Percentiles rank a stretch among this genome's conserved stretches.
phyloP scores from a whole-genome alignment of 306 rosid species.

The Inga oerstediana region DNA sequence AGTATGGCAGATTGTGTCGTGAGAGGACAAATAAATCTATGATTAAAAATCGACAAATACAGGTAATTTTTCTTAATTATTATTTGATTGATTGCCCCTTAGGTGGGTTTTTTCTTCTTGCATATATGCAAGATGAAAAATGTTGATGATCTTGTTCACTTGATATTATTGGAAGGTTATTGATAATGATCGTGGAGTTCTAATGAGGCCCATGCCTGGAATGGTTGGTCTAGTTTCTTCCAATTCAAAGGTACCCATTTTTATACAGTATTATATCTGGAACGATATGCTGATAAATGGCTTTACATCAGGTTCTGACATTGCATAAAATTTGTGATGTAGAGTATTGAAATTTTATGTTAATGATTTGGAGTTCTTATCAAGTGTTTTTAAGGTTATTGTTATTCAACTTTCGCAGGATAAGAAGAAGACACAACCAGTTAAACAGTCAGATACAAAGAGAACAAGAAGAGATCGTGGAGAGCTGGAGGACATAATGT shows the following conservation, averaged over 20 bases:
- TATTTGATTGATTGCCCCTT: slow-evolving; percentile 1
- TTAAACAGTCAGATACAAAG: slow-evolving; percentile 87
- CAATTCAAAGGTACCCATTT: slow-evolving; percentile 71
- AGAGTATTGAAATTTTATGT: not conserved
- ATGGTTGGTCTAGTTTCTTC: slow-evolving; percentile 87
- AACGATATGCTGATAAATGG: slow-evolving; percentile 12
- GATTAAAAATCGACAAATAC: slow-evolving; percentile 86
- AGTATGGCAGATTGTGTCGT: slow-evolving; percentile 89
- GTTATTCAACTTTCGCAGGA: slow-evolving; percentile 55
- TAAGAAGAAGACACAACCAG: slow-evolving; percentile 81
- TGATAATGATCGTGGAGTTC: slow-evolving; percentile 85
- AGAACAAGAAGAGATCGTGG: slow-evolving; percentile 98
- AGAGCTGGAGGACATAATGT: slow-evolving; percentile 95
- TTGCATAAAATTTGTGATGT: slow-evolving; percentile 12
- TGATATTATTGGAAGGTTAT: slow-evolving; percentile 65
- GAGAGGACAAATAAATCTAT: slow-evolving; percentile 92
- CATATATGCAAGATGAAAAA: slow-evolving; percentile 8
- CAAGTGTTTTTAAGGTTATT: not conserved
- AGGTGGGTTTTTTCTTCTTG: slow-evolving; percentile 15
- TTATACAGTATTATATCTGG: slow-evolving; percentile 5
- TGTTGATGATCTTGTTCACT: slow-evolving; percentile 34
- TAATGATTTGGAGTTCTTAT: slow-evolving; percentile 11
- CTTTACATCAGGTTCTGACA: not conserved
- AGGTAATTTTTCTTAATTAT: slow-evolving; percentile 52
- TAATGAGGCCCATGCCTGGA: slow-evolving; percentile 99